These are phyloP conservation scores for Meyerozyma guilliermondii DNA, from an alignment of 1,139 yeast genomes.

Conservation along the genomic window DNA sequence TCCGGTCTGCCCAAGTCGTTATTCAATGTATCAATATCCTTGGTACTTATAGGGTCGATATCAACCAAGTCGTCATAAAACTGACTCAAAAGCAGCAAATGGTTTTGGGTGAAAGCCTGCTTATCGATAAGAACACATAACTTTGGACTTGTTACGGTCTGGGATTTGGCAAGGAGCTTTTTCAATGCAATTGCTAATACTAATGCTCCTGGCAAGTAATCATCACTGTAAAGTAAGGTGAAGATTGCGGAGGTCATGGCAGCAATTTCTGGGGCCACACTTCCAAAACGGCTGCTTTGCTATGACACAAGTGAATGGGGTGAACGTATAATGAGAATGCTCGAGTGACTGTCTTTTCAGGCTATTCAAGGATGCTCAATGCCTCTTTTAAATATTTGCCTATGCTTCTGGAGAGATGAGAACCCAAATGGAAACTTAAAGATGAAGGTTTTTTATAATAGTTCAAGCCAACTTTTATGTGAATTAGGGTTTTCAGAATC, in stretches of 20 bases:
- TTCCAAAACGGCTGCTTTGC: too few relatives aligned
- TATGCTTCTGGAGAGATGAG: too few relatives aligned
- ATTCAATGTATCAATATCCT: slow-evolving; percentile 20
- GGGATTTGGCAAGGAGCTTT: slow-evolving; percentile 10
- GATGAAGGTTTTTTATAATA: too few relatives aligned
- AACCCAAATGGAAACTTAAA: too few relatives aligned
- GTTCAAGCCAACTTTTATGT: too few relatives aligned
- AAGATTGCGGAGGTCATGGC: slow-evolving; percentile 48
- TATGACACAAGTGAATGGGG: too few relatives aligned
- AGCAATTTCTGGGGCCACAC: not conserved
- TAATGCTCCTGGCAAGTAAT: slow-evolving; percentile 74
- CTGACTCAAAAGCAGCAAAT: slow-evolving; percentile 21
- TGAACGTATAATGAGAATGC: too few relatives aligned
- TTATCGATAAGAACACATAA: slow-evolving; percentile 36
- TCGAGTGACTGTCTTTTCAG: too few relatives aligned
- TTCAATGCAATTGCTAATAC: slow-evolving; percentile 48
- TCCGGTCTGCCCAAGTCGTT: slow-evolving; percentile 65
- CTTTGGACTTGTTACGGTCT: slow-evolving; percentile 12
- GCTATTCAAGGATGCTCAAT: too few relatives aligned
- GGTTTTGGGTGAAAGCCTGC: slow-evolving; percentile 21
- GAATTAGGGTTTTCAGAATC: not conserved
- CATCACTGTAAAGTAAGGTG: slow-evolving; percentile 60
- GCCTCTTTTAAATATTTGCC: too few relatives aligned
- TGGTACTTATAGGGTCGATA: slow-evolving; percentile 24
- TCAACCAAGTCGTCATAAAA: slow-evolving; percentile 31